Percentiles rank a stretch among this genome's conserved stretches.
phyloP scores from a whole-genome alignment of 129 eudicot genomes.

The Centrapalus pauciflorus region DNA sequence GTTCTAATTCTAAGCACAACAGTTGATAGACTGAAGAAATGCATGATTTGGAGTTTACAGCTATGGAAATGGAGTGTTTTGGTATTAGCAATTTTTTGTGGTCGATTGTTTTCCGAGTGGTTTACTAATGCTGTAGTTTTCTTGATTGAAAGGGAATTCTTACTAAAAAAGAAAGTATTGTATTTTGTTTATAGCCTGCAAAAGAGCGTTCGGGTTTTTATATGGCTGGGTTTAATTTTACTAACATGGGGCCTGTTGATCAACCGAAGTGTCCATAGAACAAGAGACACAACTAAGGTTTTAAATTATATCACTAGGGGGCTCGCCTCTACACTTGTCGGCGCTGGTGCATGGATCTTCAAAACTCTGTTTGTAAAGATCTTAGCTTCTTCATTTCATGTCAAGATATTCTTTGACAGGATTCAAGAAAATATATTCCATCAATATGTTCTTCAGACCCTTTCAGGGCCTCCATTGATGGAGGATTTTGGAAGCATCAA shows the following conservation, averaged over 20 bases:
- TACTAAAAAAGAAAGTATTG: conserved; percentile 65
- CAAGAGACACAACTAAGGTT: conserved; percentile 33
- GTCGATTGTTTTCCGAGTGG: conserved; percentile 70
- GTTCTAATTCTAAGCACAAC: conserved; percentile 47
- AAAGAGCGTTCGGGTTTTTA: conserved; percentile 55
- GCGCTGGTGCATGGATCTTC: conserved; percentile 66
- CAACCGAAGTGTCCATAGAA: conserved; percentile 43
- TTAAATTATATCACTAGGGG: conserved; percentile 66
- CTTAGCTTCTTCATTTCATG: conserved; percentile 65
- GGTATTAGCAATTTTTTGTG: conserved; percentile 59
- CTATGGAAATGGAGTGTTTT: conserved; percentile 85
- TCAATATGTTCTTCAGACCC: conserved; percentile 76
- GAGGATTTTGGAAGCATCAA: conserved; percentile 12
- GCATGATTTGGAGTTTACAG: conserved; percentile 31
- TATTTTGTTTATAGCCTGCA: conserved; percentile 66
- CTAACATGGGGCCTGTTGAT: conserved; percentile 76
- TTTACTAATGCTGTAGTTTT: conserved; percentile 40
- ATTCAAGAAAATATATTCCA: conserved; percentile 83
- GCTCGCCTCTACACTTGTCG: conserved; percentile 59
- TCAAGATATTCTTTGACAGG: conserved; percentile 63
- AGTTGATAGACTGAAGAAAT: conserved; percentile 13
- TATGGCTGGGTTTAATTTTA: conserved; percentile 73
- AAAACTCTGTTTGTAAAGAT: conserved; percentile 60
- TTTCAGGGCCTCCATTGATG: conserved; percentile 60
- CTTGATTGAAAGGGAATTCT: conserved; percentile 56